Conservation (phyloP, 192 early-diverging fungal genomes). For the Gaertneriomyces sp. region DNA sequence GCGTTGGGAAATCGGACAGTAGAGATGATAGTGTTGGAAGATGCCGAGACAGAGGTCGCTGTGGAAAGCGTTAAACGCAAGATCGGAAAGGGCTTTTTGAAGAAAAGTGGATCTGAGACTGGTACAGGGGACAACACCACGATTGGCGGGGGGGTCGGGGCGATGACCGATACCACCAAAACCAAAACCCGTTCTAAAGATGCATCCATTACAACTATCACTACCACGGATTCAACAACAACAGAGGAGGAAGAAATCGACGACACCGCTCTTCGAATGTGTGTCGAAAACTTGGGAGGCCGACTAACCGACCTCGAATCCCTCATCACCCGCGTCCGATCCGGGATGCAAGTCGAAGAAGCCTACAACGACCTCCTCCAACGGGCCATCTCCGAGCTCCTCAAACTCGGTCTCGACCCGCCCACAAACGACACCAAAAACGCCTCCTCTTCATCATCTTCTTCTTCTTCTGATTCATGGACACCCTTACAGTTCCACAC, state of each 20-base stretch:
- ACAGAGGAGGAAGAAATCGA: neutral
- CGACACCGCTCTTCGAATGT: slow-evolving; percentile 8
- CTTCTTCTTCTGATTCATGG: slow-evolving; percentile 52
- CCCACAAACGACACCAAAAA: slow-evolving; percentile 40
- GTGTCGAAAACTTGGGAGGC: slow-evolving; percentile 79
- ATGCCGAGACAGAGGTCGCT: slow-evolving; percentile 65
- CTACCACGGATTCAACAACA: too few species aligned
- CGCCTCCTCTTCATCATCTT: neutral
- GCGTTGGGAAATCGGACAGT: slow-evolving; percentile 69
- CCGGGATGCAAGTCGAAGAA: slow-evolving; percentile 54
- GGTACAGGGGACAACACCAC: too few species aligned
- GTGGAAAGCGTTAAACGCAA: slow-evolving; percentile 56
- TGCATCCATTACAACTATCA: too few species aligned
- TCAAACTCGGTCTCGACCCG: slow-evolving; percentile 81
- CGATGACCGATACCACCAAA: neutral
- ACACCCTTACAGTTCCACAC: slow-evolving; percentile 88
- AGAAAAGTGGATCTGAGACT: too few species aligned
- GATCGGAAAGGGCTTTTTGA: slow-evolving; percentile 25
- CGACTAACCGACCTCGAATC: slow-evolving; percentile 86
- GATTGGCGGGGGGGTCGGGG: neutral
- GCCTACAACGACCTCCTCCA: slow-evolving; percentile 81
- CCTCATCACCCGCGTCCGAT: slow-evolving; percentile 83
- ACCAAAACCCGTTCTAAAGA: too few species aligned
- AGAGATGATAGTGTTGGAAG: slow-evolving; percentile 62
- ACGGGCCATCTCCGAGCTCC: slow-evolving; percentile 77